Evolutionary conservation across 192 early-diverging fungal species (phyloP), one percentile per base, ranked within the genome.

Genomic region (Mortierella claussenii): DNA sequence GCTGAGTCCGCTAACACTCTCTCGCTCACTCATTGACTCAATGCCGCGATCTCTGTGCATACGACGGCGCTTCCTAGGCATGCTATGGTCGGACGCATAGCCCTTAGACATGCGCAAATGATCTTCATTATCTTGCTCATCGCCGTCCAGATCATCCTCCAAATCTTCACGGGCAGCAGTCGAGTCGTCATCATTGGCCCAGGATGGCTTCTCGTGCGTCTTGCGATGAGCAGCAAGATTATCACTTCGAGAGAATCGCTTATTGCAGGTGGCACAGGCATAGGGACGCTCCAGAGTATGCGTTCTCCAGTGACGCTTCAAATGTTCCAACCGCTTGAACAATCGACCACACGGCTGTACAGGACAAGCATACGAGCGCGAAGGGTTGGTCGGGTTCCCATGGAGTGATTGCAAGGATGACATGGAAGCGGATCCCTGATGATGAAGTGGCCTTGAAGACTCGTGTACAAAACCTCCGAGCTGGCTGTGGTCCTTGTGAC

Each of bases 241-340:
- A 45, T 88, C 87, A 6, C 81, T 82, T 48, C 87, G 56, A 15
- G 87, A 88, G 55, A 88, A 88, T 10, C 80, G 69, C 52, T 88
- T 88, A 13, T 81, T 79, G 55, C 87, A 88, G 17, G 82, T 60
- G 18, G 33, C 60, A 56, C 87, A 88, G 5, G 78, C 69, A 68
- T 88, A 88, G 45, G 87, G 87, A 21, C 84, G 65, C 60, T 88
- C 87, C 56, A 86, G 70, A 2, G 87, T 88, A 56, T 88, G 87
- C 9, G 87, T 88, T 43, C 87, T 65, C 51, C 86, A 74, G 56
- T 88, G 87, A 24, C 87, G 81, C 46, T 86, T 86, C 28, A 86
- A 53, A 56, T 88, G 87, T 53, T 88, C 87, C 9, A 88, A 61
- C 13, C 87, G 68, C 60, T 88, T 88, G 55, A 88, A 88, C 1